Evolutionary conservation across 2,329 filamentous ascomycete genomes (phyloP).

Genomic region (Didymella arachidicola): DNA sequence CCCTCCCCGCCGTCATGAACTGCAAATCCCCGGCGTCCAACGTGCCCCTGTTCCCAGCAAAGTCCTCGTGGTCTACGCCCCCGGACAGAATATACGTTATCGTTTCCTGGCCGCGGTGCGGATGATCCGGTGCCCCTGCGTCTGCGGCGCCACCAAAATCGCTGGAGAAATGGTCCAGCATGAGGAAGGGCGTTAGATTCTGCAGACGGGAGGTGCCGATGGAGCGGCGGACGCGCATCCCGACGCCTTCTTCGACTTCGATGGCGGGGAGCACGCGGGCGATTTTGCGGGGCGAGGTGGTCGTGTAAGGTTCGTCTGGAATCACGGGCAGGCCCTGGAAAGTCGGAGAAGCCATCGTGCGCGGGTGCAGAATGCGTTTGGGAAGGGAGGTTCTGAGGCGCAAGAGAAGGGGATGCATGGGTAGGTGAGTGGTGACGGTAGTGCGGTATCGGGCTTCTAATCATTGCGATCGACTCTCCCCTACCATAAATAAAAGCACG

Average conservation of each 20-base stretch:
- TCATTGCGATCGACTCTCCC: background rate
- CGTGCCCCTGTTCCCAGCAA: background rate
- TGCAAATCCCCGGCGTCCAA: background rate
- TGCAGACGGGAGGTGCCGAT: background rate
- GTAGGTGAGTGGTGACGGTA: background rate
- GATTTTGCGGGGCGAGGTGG: background rate
- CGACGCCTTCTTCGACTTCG: background rate
- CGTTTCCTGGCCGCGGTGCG: background rate
- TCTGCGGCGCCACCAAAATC: background rate
- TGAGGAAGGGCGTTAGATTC: background rate
- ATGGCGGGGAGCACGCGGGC: background rate
- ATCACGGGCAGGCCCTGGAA: background rate
- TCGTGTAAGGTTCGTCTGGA: background rate
- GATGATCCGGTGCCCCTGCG: background rate
- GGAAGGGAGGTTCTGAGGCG: background rate
- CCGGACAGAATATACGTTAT: background rate
- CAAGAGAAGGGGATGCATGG: background rate
- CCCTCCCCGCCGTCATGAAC: background rate
- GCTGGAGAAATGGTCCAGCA: background rate
- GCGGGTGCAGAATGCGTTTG: background rate
- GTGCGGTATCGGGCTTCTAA: background rate
- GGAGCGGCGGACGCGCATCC: background rate
- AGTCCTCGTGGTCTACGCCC: background rate
- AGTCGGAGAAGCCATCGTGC: background rate
- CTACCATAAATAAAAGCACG: too few relatives aligned